phyloP scores from a whole-genome alignment of 176 grass and related monocot species.

The Eragrostis nindensis region DNA sequence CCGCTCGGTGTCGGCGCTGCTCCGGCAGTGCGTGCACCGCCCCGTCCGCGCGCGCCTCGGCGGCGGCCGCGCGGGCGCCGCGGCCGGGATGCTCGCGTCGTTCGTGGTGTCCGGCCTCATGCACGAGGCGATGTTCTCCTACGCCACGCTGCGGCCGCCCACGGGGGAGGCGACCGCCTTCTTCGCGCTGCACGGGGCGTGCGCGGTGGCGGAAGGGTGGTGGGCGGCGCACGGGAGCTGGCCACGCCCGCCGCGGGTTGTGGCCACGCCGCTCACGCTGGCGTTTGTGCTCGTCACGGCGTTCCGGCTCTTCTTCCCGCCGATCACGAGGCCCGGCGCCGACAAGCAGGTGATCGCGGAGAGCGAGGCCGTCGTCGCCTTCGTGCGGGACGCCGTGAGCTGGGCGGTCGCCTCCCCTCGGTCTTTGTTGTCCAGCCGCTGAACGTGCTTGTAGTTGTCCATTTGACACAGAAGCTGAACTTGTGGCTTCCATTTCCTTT shows the following conservation, averaged over 20 bases:
- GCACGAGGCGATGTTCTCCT: slow-evolving; percentile 80
- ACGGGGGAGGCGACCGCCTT: slow-evolving; percentile 64
- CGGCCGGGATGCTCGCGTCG: slow-evolving; percentile 47
- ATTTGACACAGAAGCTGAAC: too few species aligned
- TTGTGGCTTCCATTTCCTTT: too few species aligned
- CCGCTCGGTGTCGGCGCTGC: slow-evolving; percentile 58
- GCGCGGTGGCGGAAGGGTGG: slow-evolving; percentile 54
- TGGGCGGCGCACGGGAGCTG: slow-evolving; percentile 34
- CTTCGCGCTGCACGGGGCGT: slow-evolving; percentile 69
- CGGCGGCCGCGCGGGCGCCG: neutral
- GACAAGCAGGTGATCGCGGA: slow-evolving; percentile 57
- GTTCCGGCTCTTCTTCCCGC: slow-evolving; percentile 76
- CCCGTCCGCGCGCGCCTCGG: slow-evolving; percentile 56
- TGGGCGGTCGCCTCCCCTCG: slow-evolving; percentile 20
- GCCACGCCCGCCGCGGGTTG: slow-evolving; percentile 40
- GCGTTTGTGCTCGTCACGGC: slow-evolving; percentile 44
- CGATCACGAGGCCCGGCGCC: slow-evolving; percentile 42
- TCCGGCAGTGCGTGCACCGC: slow-evolving; percentile 59
- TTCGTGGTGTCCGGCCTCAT: slow-evolving; percentile 65
- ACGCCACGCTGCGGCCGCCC: slow-evolving; percentile 54
- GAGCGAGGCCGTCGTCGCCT: slow-evolving; percentile 42
- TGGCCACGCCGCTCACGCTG: slow-evolving; percentile 40
- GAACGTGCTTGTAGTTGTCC: too few species aligned
- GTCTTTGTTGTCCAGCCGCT: neutral
- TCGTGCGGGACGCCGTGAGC: slow-evolving; percentile 17